Base-by-base conservation (phyloP, 176 grass and related monocot genomes). In the Carex cristatella region DNA sequence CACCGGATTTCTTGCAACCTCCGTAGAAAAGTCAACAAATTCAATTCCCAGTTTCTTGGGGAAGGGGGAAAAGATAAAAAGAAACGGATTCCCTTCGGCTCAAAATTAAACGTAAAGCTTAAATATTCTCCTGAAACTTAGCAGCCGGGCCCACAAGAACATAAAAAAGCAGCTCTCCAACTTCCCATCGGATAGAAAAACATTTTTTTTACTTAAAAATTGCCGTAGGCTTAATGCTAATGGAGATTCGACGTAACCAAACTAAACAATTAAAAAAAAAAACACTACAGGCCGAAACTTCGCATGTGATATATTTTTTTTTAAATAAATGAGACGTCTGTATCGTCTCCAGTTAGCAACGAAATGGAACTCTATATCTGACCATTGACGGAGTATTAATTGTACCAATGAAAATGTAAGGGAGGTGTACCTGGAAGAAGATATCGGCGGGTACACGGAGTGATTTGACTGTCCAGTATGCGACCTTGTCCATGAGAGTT, bases 391-490 rank as follows among this genome's bases (percentile, higher is more conserved):
- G 28, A 80, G 31, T 23, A 23, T 23, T 23, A 11, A 44, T 13
- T 44, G 32, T 46, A 81, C 31, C 13, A 31, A 67, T 61, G 5
- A 83, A 67, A 15, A 55, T 51, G 42, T 3, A 69, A 64, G 46
- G 44, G 35, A 82, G 35, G 53, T 42, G 40, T 85, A 91, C 89
- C 89, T 95, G 95, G 93, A 98, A 98, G 91, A 98, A 98, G 64
- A 95, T 83, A 65, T 98, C 91, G 44, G 73, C 87, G 35, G 93
- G 89, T 61, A 88, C 28, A 19, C 80, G 65, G 60, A 98, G 89
- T 30, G 83, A 49, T 69, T 90, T 91, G 27, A 98, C 95, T 18
- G 84, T 81, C 89, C 81, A 33, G 91, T 95, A 98, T 51, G 95
- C 93, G 11, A 87, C 59, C 90, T 89, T 95, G 93, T 98, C 95